phyloP scores from a whole-genome alignment of 108 stramenopile species.

The Conticribra guillardii region DNA sequence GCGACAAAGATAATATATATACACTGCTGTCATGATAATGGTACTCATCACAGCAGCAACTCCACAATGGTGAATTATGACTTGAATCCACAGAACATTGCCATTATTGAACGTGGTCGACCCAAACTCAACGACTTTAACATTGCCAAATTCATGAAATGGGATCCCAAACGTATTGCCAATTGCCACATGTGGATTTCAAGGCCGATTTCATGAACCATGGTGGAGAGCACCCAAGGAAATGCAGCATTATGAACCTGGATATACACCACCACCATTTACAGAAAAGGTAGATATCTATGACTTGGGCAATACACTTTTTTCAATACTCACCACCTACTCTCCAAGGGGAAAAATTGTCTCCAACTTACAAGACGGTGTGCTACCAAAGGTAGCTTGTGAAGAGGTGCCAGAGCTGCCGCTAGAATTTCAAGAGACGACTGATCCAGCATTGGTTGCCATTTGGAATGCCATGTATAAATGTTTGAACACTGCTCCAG shows the following conservation, averaged over 20 bases:
- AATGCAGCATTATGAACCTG: conserved; percentile 53
- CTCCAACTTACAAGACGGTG: conserved; percentile 59
- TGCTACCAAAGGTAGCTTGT: conserved; percentile 55
- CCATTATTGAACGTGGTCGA: conserved; percentile 65
- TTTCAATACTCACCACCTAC: conserved; percentile 75
- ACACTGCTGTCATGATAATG: no score
- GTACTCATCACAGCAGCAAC: conserved; percentile 11
- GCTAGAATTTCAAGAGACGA: conserved; percentile 46
- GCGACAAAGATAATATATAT: no score
- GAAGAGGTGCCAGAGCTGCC: conserved; percentile 64
- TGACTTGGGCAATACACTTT: conserved; percentile 75
- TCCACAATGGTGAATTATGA: conserved; percentile 87
- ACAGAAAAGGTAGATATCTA: conserved; percentile 86
- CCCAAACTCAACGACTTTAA: conserved; percentile 91
- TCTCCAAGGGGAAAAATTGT: conserved; percentile 84
- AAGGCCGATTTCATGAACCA: conserved; percentile 70
- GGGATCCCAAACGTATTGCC: conserved; percentile 50
- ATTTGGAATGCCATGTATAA: conserved; percentile 72
- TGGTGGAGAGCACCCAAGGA: conserved; percentile 93
- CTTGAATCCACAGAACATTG: conserved; percentile 83
- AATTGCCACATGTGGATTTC: conserved; percentile 82
- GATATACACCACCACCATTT: conserved; percentile 38
- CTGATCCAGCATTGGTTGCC: conserved; percentile 60
- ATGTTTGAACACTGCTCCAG: conserved; percentile 61
- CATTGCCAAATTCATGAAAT: conserved; percentile 77